phyloP scores from a whole-genome alignment of 345 rosid genomes.

The Aquilaria yunnanensis region DNA sequence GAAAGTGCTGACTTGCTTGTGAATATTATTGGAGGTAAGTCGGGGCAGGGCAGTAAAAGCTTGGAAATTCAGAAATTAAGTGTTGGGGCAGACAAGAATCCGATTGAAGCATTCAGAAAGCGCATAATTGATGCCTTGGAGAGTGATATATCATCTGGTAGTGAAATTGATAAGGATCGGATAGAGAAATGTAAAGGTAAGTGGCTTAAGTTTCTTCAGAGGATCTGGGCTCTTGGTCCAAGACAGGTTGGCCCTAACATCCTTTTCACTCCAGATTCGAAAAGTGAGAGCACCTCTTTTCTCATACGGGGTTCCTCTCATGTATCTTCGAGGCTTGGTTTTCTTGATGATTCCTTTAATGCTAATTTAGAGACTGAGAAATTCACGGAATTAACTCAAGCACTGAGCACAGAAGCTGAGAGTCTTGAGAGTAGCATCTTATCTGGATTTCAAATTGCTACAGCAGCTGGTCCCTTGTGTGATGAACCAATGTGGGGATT shows the following conservation, averaged over 20 bases:
- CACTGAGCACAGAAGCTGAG: slow-evolving; percentile 42
- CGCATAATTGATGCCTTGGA: slow-evolving; percentile 51
- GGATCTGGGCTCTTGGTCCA: slow-evolving; percentile 96
- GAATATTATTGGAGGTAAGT: slow-evolving; percentile 58
- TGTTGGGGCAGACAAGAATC: slow-evolving; percentile 36
- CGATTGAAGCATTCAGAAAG: slow-evolving; percentile 46
- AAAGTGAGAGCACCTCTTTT: slow-evolving; percentile 27
- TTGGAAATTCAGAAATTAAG: slow-evolving; percentile 36
- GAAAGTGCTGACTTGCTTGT: slow-evolving; percentile 72
- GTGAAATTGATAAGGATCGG: slow-evolving; percentile 52
- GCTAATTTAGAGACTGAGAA: slow-evolving; percentile 17
- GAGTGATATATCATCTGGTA: slow-evolving; percentile 32
- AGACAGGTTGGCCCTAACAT: slow-evolving; percentile 88
- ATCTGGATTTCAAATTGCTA: slow-evolving; percentile 83
- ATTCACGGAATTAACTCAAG: slow-evolving; percentile 28
- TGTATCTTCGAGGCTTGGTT: slow-evolving; percentile 70
- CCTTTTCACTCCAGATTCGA: slow-evolving; percentile 66
- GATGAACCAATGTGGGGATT: slow-evolving; percentile 96
- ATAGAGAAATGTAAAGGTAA: slow-evolving; percentile 52
- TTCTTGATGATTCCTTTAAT: slow-evolving; percentile 31
- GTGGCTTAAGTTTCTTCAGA: slow-evolving; percentile 62
- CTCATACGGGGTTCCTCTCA: slow-evolving; percentile 58
- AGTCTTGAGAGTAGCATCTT: slow-evolving; percentile 68
- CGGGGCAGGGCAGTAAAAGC: slow-evolving; percentile 38
- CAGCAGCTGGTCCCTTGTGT: slow-evolving; percentile 83